Evolutionary conservation across 1,139 yeast genomes (phyloP).

Genomic region (Geotrichum bryndzae): DNA sequence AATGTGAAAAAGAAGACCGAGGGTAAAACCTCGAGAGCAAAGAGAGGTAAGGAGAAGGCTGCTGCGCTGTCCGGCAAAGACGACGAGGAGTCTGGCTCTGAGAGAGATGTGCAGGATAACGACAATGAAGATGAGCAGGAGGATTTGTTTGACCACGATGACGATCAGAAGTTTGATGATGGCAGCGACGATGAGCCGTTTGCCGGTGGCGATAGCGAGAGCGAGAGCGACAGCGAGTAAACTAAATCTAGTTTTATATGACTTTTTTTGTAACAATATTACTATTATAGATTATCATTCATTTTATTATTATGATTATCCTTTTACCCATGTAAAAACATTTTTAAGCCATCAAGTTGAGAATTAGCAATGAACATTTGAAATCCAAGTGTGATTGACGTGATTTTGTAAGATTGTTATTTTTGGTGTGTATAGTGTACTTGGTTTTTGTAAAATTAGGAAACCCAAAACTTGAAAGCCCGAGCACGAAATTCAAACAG

Average conservation of each 20-base stretch:
- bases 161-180: constrained; percentile 37
- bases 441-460: too few species aligned
- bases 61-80: constrained; percentile 25
- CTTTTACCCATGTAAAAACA: too few species aligned
- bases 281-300: background rate
- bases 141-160: constrained; percentile 24
- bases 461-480: too few species aligned
- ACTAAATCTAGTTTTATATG: background rate
- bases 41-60: constrained; percentile 55
- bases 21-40: constrained; percentile 48
- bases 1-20: constrained; percentile 74
- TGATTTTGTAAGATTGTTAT: too few species aligned
- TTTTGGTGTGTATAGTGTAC: too few species aligned
- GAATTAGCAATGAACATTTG: too few species aligned
- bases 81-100: constrained; percentile 24
- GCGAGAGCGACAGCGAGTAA: constrained; percentile 9
- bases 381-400: too few species aligned
- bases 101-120: constrained; percentile 25
- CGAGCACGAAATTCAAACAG: too few species aligned
- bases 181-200: constrained; percentile 28
- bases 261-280: background rate
- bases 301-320: too few species aligned
- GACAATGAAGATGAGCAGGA: constrained; percentile 39
- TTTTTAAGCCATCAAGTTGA: background rate
- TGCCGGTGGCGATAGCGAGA: constrained; percentile 11